Conservation (phyloP, 2,329 filamentous ascomycete species). For the Davidsoniella virescens region DNA sequence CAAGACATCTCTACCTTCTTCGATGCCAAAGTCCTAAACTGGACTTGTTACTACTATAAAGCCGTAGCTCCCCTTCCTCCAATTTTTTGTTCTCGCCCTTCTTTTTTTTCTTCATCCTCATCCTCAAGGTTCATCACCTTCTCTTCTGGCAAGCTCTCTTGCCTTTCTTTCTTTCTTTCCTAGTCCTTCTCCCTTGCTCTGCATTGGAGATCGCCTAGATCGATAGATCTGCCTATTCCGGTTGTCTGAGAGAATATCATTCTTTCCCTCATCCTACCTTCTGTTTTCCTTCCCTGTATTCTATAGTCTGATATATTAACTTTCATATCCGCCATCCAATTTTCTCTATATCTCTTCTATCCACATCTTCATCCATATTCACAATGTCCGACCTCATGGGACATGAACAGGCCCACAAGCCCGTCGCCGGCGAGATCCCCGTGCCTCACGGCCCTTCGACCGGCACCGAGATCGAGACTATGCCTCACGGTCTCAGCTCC, state of each 20-base stretch:
- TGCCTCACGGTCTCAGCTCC: conserved; percentile 25
- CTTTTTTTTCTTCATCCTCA: neutral
- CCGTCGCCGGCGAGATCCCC: neutral
- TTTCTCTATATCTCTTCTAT: too few relatives aligned
- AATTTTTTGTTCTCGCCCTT: neutral
- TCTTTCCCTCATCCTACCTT: too few relatives aligned
- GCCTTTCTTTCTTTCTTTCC: neutral
- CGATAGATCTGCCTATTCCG: too few relatives aligned
- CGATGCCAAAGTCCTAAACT: too few relatives aligned
- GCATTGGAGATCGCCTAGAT: neutral
- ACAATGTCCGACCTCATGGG: too few relatives aligned
- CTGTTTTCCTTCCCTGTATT: too few relatives aligned
- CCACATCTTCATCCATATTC: too few relatives aligned
- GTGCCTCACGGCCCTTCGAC: conserved; percentile 22
- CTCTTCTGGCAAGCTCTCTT: neutral
- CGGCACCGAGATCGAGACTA: conserved; percentile 32
- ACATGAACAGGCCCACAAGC: neutral
- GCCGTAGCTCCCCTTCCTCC: neutral
- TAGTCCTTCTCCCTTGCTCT: neutral
- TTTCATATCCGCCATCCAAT: too few relatives aligned
- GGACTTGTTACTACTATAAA: too few relatives aligned
- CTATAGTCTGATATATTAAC: too few relatives aligned
- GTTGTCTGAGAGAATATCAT: too few relatives aligned
- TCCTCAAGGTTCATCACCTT: neutral
- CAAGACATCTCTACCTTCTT: too few relatives aligned